Percentiles rank a stretch among this genome's conserved stretches.
Evolutionary conservation across 192 early-diverging fungal species (phyloP).

Genomic region (Gonapodya prolifera): DNA sequence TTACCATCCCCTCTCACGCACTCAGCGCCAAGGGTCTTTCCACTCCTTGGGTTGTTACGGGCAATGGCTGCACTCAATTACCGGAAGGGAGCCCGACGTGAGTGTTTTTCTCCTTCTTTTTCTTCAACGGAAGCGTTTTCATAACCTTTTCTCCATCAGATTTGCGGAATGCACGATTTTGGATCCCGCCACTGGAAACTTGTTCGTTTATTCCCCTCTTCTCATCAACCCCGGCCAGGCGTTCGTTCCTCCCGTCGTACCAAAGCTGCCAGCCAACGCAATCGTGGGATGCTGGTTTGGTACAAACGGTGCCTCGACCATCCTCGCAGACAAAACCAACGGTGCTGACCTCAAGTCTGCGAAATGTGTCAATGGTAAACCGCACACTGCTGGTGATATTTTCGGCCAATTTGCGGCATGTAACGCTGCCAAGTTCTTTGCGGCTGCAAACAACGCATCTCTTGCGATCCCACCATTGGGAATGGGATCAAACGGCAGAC

Average conservation of each 20-base stretch:
- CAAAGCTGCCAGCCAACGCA: constrained; percentile 18
- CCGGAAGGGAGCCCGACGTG: neutral
- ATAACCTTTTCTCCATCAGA: neutral
- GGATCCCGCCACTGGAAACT: constrained; percentile 15
- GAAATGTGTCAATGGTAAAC: constrained; percentile 20
- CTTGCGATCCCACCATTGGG: constrained; percentile 16
- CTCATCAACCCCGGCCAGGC: constrained; percentile 17
- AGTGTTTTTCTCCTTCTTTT: neutral
- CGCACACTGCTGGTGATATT: neutral
- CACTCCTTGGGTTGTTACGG: constrained; percentile 12
- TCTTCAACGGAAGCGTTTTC: neutral
- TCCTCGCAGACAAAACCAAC: constrained; percentile 19
- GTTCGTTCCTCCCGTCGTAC: constrained; percentile 16
- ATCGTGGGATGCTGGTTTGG: constrained; percentile 27
- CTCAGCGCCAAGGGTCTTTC: constrained; percentile 10
- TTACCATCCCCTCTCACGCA: constrained; percentile 12
- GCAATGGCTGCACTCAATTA: constrained; percentile 9
- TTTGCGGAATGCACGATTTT: constrained; percentile 24
- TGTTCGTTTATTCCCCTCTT: constrained; percentile 23
- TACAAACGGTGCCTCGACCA: constrained; percentile 18
- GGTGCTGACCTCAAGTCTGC: constrained; percentile 12
- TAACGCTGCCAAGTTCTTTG: constrained; percentile 21
- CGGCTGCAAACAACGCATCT: constrained; percentile 10
- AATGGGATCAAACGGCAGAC: constrained; percentile 14
- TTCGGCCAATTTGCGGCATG: constrained; percentile 29